phyloP scores from a whole-genome alignment of 768 basidiomycete species.

The Calocybe gangraenosa region DNA sequence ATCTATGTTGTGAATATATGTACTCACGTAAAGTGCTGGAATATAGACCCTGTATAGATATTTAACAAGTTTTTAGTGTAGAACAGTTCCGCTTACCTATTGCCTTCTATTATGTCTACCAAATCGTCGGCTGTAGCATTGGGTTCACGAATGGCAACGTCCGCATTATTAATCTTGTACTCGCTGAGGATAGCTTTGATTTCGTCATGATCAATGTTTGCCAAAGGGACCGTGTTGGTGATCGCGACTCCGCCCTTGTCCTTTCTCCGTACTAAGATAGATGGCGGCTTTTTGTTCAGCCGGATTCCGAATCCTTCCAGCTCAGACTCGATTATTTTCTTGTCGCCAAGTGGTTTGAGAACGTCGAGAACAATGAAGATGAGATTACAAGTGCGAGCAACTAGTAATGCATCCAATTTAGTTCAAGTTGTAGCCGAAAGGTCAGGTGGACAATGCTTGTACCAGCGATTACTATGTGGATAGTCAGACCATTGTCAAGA shows the following conservation, averaged over 20 bases:
- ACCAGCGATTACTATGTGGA: constrained; percentile 68
- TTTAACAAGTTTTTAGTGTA: not conserved
- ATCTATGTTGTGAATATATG: not conserved
- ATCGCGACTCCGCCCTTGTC: constrained; percentile 93
- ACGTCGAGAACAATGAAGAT: constrained; percentile 99
- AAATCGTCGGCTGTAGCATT: constrained; percentile 92
- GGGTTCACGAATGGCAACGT: constrained; percentile 90
- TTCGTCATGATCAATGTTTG: constrained; percentile 93
- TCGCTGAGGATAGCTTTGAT: constrained; percentile 94
- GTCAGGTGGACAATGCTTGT: constrained; percentile 22
- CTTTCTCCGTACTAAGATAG: constrained; percentile 78
- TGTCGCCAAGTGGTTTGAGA: constrained; percentile 95
- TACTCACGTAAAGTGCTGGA: constrained; percentile 80
- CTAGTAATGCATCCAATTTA: constrained; percentile 35
- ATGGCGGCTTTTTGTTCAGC: constrained; percentile 91
- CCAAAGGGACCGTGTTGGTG: constrained; percentile 94
- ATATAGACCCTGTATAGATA: constrained; percentile 73
- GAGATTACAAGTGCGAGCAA: constrained; percentile 95
- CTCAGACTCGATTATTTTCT: constrained; percentile 86
- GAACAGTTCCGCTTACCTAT: constrained; percentile 50
- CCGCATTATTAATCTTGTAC: constrained; percentile 85
- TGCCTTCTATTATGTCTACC: constrained; percentile 96
- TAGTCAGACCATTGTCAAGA: not conserved
- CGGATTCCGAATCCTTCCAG: constrained; percentile 98
- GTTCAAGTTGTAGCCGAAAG: constrained; percentile 9